These are phyloP conservation scores for Blastobotrys serpentis DNA, from an alignment of 1,139 yeast species.

Conservation along the genomic window DNA sequence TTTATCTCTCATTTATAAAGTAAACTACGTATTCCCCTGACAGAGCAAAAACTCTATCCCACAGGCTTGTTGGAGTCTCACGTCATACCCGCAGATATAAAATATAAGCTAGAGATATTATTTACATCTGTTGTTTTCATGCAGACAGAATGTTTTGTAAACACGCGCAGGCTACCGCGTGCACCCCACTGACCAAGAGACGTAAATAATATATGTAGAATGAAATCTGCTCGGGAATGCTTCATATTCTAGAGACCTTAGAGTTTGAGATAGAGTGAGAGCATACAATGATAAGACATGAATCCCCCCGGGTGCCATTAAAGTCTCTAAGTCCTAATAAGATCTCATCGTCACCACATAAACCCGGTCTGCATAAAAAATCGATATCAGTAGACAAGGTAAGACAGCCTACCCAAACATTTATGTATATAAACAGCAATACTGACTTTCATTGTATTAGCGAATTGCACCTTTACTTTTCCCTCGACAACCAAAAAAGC, in stretches of 20 bases:
- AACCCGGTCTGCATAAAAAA: background rate
- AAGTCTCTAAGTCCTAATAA: conserved; percentile 5
- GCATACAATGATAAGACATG: too few species aligned
- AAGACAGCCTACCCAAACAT: too few species aligned
- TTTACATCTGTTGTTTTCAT: background rate
- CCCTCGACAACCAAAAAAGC: background rate
- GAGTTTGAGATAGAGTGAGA: too few species aligned
- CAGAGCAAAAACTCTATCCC: too few species aligned
- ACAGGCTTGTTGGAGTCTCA: too few species aligned
- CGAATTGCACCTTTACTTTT: conserved; percentile 3
- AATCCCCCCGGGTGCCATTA: conserved; percentile 2
- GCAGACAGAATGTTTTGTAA: background rate
- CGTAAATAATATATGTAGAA: conserved; percentile 1
- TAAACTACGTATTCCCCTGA: too few species aligned
- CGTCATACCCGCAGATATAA: too few species aligned
- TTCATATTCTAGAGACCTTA: background rate
- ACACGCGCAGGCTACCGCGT: conserved; percentile 2
- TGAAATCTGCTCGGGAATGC: conserved; percentile 1
- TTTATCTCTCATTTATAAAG: too few species aligned
- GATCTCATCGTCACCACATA: background rate
- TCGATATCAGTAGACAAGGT: background rate
- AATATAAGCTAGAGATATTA: too few species aligned
- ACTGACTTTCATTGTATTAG: background rate
- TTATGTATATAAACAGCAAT: too few species aligned
- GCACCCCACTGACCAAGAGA: background rate